Evolutionary conservation across 306 rosid species (phyloP).

Genomic region (Pyrus communis): DNA sequence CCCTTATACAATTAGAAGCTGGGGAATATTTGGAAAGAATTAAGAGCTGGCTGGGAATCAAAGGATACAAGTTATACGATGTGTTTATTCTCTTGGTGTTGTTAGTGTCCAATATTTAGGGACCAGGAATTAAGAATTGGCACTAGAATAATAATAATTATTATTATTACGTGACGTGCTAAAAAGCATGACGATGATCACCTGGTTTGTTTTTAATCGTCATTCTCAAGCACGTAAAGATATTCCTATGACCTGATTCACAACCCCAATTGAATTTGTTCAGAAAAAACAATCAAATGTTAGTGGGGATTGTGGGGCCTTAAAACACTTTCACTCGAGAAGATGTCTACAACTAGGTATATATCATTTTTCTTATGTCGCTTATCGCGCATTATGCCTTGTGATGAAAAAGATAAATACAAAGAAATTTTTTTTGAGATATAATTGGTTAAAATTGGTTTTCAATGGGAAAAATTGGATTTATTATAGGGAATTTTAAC

Average conservation of each 20-base stretch:
- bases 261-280: neutral
- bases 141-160: neutral
- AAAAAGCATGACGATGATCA: too few species aligned
- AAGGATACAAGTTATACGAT: neutral
- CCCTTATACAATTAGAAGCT: neutral
- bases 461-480: neutral
- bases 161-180: too few species aligned
- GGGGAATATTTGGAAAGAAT: constrained; percentile 10
- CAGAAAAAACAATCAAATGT: neutral
- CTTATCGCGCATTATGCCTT: too few species aligned
- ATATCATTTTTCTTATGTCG: too few species aligned
- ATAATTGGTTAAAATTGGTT: too few species aligned
- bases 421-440: too few species aligned
- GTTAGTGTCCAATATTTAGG: constrained; percentile 1
- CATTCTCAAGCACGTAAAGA: neutral
- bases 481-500: too few species aligned
- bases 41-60: constrained; percentile 5
- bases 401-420: too few species aligned
- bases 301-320: neutral
- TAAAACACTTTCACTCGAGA: too few species aligned
- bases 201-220: too few species aligned
- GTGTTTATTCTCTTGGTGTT: constrained; percentile 15
- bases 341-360: neutral
- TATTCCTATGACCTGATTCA: constrained; percentile 6
- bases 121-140: neutral